A percentile compares a stretch with the other conserved stretches of the same genome.
Evolutionary conservation across 2,329 filamentous ascomycete species (phyloP).

Genomic region (Arthrobotrys pseudoclavata): DNA sequence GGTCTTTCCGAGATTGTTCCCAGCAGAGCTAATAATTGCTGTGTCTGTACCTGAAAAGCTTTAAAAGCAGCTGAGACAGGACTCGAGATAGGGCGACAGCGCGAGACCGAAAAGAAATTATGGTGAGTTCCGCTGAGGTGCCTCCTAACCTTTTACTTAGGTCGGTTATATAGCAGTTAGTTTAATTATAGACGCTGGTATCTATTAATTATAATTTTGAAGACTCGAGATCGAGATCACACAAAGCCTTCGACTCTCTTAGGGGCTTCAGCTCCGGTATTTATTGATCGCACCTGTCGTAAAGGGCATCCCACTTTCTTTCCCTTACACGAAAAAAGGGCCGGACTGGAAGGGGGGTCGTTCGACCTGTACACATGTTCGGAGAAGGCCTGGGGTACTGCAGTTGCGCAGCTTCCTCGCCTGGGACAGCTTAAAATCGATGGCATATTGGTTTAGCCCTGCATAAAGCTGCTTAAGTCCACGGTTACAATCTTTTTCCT

Average conservation of each 20-base stretch:
- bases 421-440: constrained; percentile 56
- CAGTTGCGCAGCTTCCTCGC: constrained; percentile 51
- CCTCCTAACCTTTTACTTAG: neutral
- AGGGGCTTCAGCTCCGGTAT: constrained; percentile 45
- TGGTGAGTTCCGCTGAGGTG: constrained; percentile 52
- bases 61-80: constrained; percentile 33
- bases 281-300: constrained; percentile 41
- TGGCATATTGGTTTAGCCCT: constrained; percentile 40
- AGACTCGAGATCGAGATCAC: constrained; percentile 21
- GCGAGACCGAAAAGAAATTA: constrained; percentile 23
- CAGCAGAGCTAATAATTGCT: constrained; percentile 47
- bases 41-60: constrained; percentile 24
- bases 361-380: constrained; percentile 60
- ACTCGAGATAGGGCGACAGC: constrained; percentile 28
- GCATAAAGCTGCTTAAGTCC: constrained; percentile 54
- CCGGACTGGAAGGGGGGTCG: constrained; percentile 44
- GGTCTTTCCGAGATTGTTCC: constrained; percentile 58
- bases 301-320: constrained; percentile 40
- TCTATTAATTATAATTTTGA: neutral
- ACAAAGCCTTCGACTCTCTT: neutral
- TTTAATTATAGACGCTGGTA: neutral
- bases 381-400: constrained; percentile 38
- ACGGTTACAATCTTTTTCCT: constrained; percentile 40
- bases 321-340: constrained; percentile 20
- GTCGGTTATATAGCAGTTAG: neutral